phyloP scores from a whole-genome alignment of 2,329 filamentous ascomycete species.

The Aplosporella prunicola region DNA sequence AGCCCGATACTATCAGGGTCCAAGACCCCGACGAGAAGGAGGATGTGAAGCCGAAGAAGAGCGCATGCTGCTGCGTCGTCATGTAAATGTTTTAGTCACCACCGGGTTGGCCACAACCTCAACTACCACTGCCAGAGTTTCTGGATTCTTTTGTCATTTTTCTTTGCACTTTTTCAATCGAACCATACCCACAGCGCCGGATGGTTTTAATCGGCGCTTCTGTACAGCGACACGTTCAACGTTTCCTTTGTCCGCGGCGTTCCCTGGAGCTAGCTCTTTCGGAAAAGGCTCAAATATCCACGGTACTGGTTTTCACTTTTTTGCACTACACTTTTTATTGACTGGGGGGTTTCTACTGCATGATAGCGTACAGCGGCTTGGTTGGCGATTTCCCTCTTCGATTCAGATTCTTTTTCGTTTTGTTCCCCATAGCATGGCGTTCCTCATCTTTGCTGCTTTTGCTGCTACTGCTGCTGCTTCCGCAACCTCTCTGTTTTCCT shows the following conservation, averaged over 20 bases:
- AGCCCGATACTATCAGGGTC: slow-evolving; percentile 40
- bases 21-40: slow-evolving; percentile 42
- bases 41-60: slow-evolving; percentile 45
- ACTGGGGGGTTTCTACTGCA: not conserved
- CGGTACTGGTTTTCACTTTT: slow-evolving; percentile 1
- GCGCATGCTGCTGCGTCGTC: slow-evolving; percentile 63
- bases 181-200: slow-evolving; percentile 11
- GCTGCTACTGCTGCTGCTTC: no score
- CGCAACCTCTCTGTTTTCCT: no score
- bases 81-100: slow-evolving; percentile 45
- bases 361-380: slow-evolving; percentile 8
- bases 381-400: not conserved
- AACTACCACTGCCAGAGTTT: slow-evolving; percentile 6
- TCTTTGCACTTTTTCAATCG: slow-evolving; percentile 6
- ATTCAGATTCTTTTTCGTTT: slow-evolving; percentile 1
- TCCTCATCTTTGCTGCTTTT: no score
- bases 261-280: no score
- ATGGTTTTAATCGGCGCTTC: slow-evolving; percentile 8
- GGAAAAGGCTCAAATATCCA: slow-evolving; percentile 7
- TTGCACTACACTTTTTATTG: not conserved
- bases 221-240: slow-evolving; percentile 11
- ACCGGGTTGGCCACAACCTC: not conserved
- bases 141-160: not conserved
- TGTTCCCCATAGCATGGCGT: slow-evolving; percentile 4
- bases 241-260: slow-evolving; percentile 9